Evolutionary conservation across 192 early-diverging fungal genomes (phyloP), one percentile per base, ranked within the genome.

Genomic region (Dissophora ornata): DNA sequence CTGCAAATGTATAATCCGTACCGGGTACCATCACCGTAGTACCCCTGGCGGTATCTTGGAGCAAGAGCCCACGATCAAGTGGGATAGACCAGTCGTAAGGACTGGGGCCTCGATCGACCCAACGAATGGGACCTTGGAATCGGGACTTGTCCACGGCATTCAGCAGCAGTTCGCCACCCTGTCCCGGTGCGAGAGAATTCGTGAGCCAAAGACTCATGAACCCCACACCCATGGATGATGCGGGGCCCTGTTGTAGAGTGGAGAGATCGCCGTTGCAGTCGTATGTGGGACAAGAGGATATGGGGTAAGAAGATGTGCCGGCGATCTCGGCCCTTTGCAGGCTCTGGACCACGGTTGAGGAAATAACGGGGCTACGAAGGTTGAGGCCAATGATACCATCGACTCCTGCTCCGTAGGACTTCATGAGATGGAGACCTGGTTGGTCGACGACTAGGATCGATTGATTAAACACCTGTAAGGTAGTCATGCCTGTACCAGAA

Each of bases 321-420:
- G n/a, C n/a, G n/a, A n/a, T n/a, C 6, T 55, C 53, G 1, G 42
- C 13, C 4, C 13, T 24, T 33, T 62, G 73, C 12, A 67, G 51
- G 12, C 54, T 77, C 24, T 77, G 64, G 30, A 67, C 52, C 13
- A 77, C 46, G 0, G 73, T 77, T 4, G 49, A 44, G 3, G 42
- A 7, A 5, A 62, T 60, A 3, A 67, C 46, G 0, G 53, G 40
- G 18, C 63, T 62, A 0, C 29, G 36, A 1, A 67, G 58, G 16
- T 62, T 67, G 28, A 77, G n/a, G 6, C 73, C 73, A 46, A 67
- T 33, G 53, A 77, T 77, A 11, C 73, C 73, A 21, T 77, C 73
- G 10, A 77, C 65, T 7, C 28, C 30, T 1, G 3, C 3, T 4
- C 73, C 73, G 11, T 77, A 77, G 33, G 57, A 62, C 64, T 62